phyloP scores from a whole-genome alignment of 345 rosid genomes.

The Hypericum androsaemum region DNA sequence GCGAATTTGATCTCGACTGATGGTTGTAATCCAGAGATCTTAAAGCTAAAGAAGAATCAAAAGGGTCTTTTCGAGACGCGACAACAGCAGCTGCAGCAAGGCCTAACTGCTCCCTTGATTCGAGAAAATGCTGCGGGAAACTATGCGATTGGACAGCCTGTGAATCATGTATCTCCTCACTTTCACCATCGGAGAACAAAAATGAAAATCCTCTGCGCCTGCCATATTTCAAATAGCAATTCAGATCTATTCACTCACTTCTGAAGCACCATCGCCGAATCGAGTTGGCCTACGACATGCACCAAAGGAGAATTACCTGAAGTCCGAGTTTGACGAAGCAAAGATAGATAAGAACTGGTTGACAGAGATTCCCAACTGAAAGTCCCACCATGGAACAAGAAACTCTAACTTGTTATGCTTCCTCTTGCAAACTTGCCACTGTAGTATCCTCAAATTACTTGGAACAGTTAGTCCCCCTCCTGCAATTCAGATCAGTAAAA shows the following conservation, averaged over 20 bases:
- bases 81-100: slow-evolving; percentile 85
- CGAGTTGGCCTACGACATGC: neutral
- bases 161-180: slow-evolving; percentile 58
- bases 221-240: slow-evolving; percentile 14
- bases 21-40: slow-evolving; percentile 55
- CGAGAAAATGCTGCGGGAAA: slow-evolving; percentile 70
- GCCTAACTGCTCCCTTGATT: slow-evolving; percentile 54
- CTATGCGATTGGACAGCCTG: slow-evolving; percentile 72
- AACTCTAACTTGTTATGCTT: slow-evolving; percentile 73
- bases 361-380: slow-evolving; percentile 79
- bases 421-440: slow-evolving; percentile 82
- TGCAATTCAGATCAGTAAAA: slow-evolving; percentile 15
- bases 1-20: slow-evolving; percentile 38
- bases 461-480: slow-evolving; percentile 97
- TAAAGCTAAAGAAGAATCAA: slow-evolving; percentile 46
- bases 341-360: slow-evolving; percentile 80
- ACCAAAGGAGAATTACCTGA: slow-evolving; percentile 37
- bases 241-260: neutral
- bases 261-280: neutral
- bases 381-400: slow-evolving; percentile 98
- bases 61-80: slow-evolving; percentile 39
- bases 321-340: slow-evolving; percentile 74
- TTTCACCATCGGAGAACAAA: slow-evolving; percentile 71
- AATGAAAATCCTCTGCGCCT: slow-evolving; percentile 83
- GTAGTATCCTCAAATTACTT: slow-evolving; percentile 76